A percentile compares a stretch with the other conserved stretches of the same genome.
phyloP scores from a whole-genome alignment of 2,329 filamentous ascomycete genomes.

The Fusarium sp. region DNA sequence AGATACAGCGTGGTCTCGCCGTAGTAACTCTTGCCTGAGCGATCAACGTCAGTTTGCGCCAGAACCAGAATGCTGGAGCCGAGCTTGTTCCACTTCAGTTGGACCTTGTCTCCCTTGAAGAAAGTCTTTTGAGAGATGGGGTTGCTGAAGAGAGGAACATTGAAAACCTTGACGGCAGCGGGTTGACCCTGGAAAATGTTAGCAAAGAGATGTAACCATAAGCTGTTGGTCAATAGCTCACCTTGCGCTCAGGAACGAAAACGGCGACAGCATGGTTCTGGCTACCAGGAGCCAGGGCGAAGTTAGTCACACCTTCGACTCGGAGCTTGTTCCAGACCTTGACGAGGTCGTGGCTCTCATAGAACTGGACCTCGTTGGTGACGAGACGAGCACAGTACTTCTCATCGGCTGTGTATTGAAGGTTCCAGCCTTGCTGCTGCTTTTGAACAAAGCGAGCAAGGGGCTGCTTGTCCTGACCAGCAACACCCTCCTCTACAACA shows the following conservation, averaged over 20 bases:
- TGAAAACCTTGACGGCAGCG: constrained; percentile 92
- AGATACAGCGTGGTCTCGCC: constrained; percentile 98
- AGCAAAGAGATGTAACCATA: constrained; percentile 6
- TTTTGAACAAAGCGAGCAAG: constrained; percentile 96
- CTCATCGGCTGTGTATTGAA: constrained; percentile 96
- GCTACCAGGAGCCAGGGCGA: constrained; percentile 84
- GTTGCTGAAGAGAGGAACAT: constrained; percentile 84
- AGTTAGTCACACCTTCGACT: constrained; percentile 89
- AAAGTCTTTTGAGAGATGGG: constrained; percentile 98
- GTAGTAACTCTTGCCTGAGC: constrained; percentile 99
- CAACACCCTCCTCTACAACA: constrained; percentile 76
- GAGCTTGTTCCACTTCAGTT: constrained; percentile 96
- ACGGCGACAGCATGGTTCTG: constrained; percentile 92
- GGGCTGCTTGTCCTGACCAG: constrained; percentile 74
- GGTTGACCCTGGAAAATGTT: constrained; percentile 78
- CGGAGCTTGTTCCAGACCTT: constrained; percentile 96
- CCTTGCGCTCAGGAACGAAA: constrained; percentile 96
- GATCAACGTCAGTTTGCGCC: constrained; percentile 97
- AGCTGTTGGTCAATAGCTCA: constrained; percentile 51
- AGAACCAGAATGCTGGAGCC: constrained; percentile 94
- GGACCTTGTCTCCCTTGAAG: constrained; percentile 99
- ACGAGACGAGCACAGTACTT: constrained; percentile 91
- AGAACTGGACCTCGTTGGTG: constrained; percentile 98
- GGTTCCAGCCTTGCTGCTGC: constrained; percentile 93
- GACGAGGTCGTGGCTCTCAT: constrained; percentile 84